Conservation (phyloP, 441 rosid genomes). For the Jatropha multifida region DNA sequence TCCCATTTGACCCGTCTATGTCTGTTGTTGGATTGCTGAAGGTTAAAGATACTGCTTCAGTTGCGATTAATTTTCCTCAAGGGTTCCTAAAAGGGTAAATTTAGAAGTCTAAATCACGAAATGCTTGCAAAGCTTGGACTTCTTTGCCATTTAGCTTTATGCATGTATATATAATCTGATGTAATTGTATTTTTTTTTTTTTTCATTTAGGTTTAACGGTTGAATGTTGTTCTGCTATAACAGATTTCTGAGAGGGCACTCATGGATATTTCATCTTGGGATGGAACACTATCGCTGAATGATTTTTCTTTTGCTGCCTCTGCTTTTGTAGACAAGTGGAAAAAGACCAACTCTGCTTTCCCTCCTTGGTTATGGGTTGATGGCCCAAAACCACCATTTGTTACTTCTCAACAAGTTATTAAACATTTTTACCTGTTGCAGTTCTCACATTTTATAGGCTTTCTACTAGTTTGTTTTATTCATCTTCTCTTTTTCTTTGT, state of each 20-base stretch:
- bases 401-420: constrained; percentile 29
- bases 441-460: neutral
- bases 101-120: no score
- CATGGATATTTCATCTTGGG: constrained; percentile 37
- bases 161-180: no score
- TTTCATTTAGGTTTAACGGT: neutral
- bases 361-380: constrained; percentile 59
- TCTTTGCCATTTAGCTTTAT: no score
- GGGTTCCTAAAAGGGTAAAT: no score
- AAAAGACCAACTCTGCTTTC: constrained; percentile 26
- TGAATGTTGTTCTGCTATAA: neutral
- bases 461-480: neutral
- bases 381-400: constrained; percentile 27
- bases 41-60: no score
- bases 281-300: constrained; percentile 55
- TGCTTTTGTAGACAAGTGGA: constrained; percentile 56
- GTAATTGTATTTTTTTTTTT: neutral
- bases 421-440: neutral
- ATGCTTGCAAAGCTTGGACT: no score
- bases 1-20: no score
- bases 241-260: constrained; percentile 12
- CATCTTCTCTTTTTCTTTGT: constrained; percentile 1
- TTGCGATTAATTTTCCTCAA: no score
- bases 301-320: constrained; percentile 53
- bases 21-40: no score